A percentile compares a stretch with the other conserved stretches of the same genome.
These are phyloP conservation scores for Lablab purpureus DNA, from an alignment of 306 rosid genomes.

Conservation along the genomic window DNA sequence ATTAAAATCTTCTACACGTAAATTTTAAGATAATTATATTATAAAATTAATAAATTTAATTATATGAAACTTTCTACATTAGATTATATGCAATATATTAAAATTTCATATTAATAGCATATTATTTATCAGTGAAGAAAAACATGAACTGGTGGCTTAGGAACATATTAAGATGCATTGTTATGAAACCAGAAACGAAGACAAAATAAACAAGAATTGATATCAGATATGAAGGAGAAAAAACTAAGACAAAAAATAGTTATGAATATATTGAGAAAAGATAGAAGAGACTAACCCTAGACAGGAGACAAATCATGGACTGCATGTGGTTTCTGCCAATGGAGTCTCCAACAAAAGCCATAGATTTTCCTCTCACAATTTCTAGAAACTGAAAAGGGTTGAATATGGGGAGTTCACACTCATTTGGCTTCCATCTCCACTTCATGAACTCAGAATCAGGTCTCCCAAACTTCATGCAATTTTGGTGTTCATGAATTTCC, in stretches of 20 bases:
- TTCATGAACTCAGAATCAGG: constrained; percentile 84
- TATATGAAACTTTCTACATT: no score
- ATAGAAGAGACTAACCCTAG: constrained; percentile 41
- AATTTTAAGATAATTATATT: no score
- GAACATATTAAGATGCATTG: background rate
- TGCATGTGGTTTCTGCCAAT: constrained; percentile 81
- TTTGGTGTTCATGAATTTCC: constrained; percentile 89
- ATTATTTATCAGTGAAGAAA: background rate
- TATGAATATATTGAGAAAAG: background rate
- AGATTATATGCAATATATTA: no score
- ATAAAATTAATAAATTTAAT: no score
- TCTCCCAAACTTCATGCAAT: constrained; percentile 83
- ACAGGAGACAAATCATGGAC: constrained; percentile 69
- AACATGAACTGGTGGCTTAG: background rate
- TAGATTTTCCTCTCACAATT: constrained; percentile 69
- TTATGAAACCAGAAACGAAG: background rate
- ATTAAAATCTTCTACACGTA: no score
- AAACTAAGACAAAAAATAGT: background rate
- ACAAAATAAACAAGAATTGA: background rate
- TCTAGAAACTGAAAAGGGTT: constrained; percentile 80
- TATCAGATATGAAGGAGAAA: background rate
- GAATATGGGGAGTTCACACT: constrained; percentile 75
- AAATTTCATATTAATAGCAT: no score
- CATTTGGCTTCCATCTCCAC: constrained; percentile 93
- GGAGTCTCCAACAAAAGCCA: constrained; percentile 93